These are phyloP conservation scores for Xylariaceae sp. DNA, from an alignment of 2,329 filamentous ascomycete species.

Conservation along the genomic window DNA sequence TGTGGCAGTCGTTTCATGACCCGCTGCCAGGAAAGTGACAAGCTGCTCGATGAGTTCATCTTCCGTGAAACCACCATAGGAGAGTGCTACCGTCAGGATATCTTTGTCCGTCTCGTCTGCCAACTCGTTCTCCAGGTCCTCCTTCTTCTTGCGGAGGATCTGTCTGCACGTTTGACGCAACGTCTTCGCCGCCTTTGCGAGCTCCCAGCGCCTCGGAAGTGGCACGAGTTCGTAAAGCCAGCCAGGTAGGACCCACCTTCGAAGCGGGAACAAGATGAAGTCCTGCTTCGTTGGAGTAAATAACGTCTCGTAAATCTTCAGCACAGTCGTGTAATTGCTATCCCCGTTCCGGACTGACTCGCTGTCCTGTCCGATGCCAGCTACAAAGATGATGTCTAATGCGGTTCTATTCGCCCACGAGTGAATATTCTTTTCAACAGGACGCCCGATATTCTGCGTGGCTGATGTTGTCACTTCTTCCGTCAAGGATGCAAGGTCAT, in stretches of 20 bases:
- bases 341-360: conserved; percentile 16
- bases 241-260: conserved; percentile 9
- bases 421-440: conserved; percentile 8
- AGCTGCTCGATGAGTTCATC: conserved; percentile 18
- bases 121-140: conserved; percentile 14
- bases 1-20: conserved; percentile 17
- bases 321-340: conserved; percentile 8
- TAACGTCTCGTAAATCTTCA: conserved; percentile 11
- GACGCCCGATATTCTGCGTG: conserved; percentile 1
- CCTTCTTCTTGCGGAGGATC: conserved; percentile 16
- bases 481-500: conserved; percentile 8
- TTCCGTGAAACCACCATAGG: conserved; percentile 16
- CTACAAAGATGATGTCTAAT: conserved; percentile 16
- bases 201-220: conserved; percentile 10
- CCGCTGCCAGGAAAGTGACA: conserved; percentile 15
- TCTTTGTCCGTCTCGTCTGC: conserved; percentile 15
- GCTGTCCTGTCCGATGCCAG: conserved; percentile 12
- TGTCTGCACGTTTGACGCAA: conserved; percentile 15
- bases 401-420: conserved; percentile 15
- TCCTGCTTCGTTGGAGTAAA: conserved; percentile 8
- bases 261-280: conserved; percentile 11
- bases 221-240: conserved; percentile 11
- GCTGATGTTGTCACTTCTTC: conserved; percentile 1
- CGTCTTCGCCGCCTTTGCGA: conserved; percentile 5
- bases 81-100: conserved; percentile 17